phyloP scores from a whole-genome alignment of 768 basidiomycete genomes.

The Lentinula sp. region DNA sequence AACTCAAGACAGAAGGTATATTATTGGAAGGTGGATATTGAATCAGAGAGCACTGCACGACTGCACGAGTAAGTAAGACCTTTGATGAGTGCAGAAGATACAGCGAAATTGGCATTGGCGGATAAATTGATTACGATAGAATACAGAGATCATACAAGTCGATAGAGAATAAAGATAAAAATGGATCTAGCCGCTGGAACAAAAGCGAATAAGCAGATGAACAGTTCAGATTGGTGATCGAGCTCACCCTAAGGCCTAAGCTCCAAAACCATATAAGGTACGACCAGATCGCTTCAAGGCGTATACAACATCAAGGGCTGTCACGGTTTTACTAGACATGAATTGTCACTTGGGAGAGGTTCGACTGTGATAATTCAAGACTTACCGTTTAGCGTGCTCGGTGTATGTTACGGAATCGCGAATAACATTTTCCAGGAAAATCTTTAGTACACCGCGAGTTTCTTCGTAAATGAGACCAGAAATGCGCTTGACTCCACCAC shows the following conservation, averaged over 20 bases:
- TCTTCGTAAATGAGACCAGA: slow-evolving; percentile 6
- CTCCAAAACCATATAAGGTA: slow-evolving; percentile 5
- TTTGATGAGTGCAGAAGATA: no score
- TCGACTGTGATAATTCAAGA: background rate
- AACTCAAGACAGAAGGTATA: no score
- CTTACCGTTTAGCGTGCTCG: slow-evolving; percentile 3
- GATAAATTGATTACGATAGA: background rate
- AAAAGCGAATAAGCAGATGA: no score
- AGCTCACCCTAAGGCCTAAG: background rate
- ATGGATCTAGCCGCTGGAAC: background rate
- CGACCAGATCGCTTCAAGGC: slow-evolving; percentile 6
- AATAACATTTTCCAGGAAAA: slow-evolving; percentile 5
- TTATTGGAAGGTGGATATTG: no score
- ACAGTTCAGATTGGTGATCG: no score
- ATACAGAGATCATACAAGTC: background rate
- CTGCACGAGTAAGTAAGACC: no score
- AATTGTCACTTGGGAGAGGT: background rate
- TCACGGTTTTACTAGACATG: slow-evolving; percentile 1
- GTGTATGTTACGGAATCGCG: slow-evolving; percentile 5
- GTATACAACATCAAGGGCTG: slow-evolving; percentile 2
- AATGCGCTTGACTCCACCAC: slow-evolving; percentile 6
- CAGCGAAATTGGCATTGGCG: no score
- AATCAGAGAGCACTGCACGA: no score
- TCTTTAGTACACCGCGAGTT: slow-evolving; percentile 4
- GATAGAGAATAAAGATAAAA: background rate